Percentiles rank a stretch among this genome's conserved stretches.
Conservation (phyloP, 352 stramenopile species). For the Pythium coloratum region DNA sequence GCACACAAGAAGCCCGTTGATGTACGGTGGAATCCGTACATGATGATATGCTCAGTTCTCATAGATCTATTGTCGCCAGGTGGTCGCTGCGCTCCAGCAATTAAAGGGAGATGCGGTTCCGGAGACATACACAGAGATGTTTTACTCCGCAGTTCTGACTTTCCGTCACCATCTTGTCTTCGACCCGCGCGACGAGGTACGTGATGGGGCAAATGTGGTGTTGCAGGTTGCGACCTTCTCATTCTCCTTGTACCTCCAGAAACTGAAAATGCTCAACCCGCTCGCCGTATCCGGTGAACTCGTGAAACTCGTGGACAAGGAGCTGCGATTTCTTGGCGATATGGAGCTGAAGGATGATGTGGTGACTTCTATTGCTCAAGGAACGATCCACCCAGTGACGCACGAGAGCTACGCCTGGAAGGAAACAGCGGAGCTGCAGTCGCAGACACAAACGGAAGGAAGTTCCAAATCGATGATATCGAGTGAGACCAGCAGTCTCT, state of each 20-base stretch:
- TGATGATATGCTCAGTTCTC: not conserved
- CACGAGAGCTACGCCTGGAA: constrained; percentile 79
- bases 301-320: constrained; percentile 49
- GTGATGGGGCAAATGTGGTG: not conserved
- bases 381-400: constrained; percentile 62
- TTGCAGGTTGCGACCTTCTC: not conserved
- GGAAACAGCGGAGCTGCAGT: constrained; percentile 30
- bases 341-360: constrained; percentile 59
- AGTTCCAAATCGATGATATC: constrained; percentile 52
- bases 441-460: constrained; percentile 11
- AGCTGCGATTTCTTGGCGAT: constrained; percentile 67
- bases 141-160: constrained; percentile 74
- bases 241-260: constrained; percentile 20
- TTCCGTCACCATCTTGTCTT: constrained; percentile 90
- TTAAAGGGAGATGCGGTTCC: constrained; percentile 44
- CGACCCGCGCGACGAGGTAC: constrained; percentile 68
- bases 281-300: constrained; percentile 59
- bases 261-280: constrained; percentile 77
- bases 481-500: constrained; percentile 46
- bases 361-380: constrained; percentile 53
- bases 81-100: constrained; percentile 53
- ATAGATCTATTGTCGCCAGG: constrained; percentile 28
- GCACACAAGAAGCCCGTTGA: constrained; percentile 44
- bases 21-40: not conserved
- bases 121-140: constrained; percentile 42